A percentile compares a stretch with the other conserved stretches of the same genome.
phyloP scores from a whole-genome alignment of 768 basidiomycete species.

The Xerocomus potaroensis region DNA sequence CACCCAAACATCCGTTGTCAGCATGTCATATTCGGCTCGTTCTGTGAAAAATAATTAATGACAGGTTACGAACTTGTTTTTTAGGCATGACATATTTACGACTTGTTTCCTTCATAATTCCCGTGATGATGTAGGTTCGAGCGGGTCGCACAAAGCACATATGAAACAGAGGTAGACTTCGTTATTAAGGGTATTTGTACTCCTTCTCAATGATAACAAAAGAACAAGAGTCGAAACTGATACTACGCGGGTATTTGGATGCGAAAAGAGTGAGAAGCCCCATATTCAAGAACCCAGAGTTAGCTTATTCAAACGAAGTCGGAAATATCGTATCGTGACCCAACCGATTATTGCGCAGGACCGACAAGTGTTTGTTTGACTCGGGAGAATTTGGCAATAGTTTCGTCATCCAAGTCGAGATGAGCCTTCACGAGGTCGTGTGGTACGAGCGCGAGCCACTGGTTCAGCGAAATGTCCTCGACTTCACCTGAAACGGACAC shows the following conservation, averaged over 20 bases:
- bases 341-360: slow-evolving; percentile 2
- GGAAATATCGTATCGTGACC: too few relatives aligned
- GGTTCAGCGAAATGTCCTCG: slow-evolving; percentile 54
- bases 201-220: not conserved
- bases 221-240: not conserved
- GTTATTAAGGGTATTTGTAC: not conserved
- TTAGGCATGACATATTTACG: too few relatives aligned
- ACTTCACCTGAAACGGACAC: slow-evolving; percentile 34
- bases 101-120: too few relatives aligned
- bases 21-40: not conserved
- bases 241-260: not conserved
- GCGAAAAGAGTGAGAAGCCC: not conserved
- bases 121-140: too few relatives aligned
- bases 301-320: not conserved
- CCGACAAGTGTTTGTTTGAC: slow-evolving; percentile 50
- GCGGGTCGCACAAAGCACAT: too few relatives aligned
- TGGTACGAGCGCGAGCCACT: slow-evolving; percentile 63
- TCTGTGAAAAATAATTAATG: not conserved
- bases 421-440: slow-evolving; percentile 57
- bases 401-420: slow-evolving; percentile 49
- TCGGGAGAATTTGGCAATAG: slow-evolving; percentile 45
- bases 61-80: not conserved
- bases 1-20: too few relatives aligned
- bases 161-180: too few relatives aligned
- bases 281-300: not conserved